Base-by-base conservation (phyloP, 768 basidiomycete genomes). In the Goffeauzyma gilvescens region DNA sequence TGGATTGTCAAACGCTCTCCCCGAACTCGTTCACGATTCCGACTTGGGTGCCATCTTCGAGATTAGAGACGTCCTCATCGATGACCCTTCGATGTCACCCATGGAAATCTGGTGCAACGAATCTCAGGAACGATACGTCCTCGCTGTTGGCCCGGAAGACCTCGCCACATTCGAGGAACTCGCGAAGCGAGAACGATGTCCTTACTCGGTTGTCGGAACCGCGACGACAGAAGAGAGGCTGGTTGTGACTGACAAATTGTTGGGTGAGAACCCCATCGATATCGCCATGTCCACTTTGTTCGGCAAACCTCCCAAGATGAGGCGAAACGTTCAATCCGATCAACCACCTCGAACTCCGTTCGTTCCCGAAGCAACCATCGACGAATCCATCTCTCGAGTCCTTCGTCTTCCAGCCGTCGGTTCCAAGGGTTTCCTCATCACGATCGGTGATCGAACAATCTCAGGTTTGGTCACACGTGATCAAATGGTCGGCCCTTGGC, bases 21-120 rank as follows among this genome's bases (percentile, higher is more conserved):
- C 93, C 0, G 93, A 98, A 63, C 68, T 98, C 32, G 93, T 98
- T 2, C 90, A 96, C 58, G 90, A 96, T 64, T 81, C 87, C 1
- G 74, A 72, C n/a, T 71, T 93, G 5, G 93, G 93, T 6, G 93
- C 84, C 1, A 69, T 60, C 4, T 87, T 96, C 57, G 93, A 98
- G 67, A 89, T 98, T 52, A 71, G 90, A 17, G 82, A 95, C 54
- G 78, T 98, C 6, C 71, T 84, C 20, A 76, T 93, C 30, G 90
- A 85, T 22, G 93, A 96, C 60, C 71, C 73, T 18, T 79, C 81
- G 28, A 84, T 98, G 83, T 87, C 84, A 4, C 93, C 93, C 0
- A 95, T 98, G 90, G 90, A 96, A 66, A 95, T 96, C 38, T 98
- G 93, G 93, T 96, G 93, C 60, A 98, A 98, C 65, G 93, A 98